Evolutionary conservation across 306 rosid genomes (phyloP), one percentile per base, ranked within the genome.

Genomic region (Quercus ilex): DNA sequence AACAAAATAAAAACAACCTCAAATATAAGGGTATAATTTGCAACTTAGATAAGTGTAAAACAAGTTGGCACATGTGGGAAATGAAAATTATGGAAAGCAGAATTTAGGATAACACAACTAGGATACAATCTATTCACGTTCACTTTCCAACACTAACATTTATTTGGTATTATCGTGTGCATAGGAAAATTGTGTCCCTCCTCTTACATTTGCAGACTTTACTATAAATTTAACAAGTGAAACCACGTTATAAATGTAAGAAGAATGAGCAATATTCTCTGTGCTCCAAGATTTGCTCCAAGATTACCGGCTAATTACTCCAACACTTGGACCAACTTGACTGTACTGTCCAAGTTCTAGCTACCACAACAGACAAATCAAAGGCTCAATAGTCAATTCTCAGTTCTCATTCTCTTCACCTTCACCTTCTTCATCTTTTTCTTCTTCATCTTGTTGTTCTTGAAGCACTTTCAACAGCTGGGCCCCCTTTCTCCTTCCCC

Each of bases 401-500:
- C 17, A 18, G 19, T 12, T 6, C 38, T 10, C 51, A 8, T 15
- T 68, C 26, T 31, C 21, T n/a, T 38, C 43, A 38, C 8, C 43
- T 38, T 38, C 46, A 38, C 11, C 46, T 8, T 8, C 46, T 41
- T 38, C 11, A 0, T 38, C 41, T 69, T n/a, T 41, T 43, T 19
- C 75, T 18, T 71, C 75, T 5, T 71, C 75, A 3, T 49, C 53
- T 30, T 25, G 59, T 14, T 62, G n/a, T 60, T 84, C 88, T 46
- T 80, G 79, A 67, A 91, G 91, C 4, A 83, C 83, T 88, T 82
- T 90, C 83, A 95, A 77, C 28, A 95, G 83, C 72, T 87, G 93
- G 12, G 80, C 82, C 18, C 97, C 99, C 76, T 95, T 95, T 77
- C 99, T 87, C 74, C 85, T 88, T 5, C 95, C 99, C 38, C 98